Base-by-base conservation (phyloP, 441 rosid genomes). In the Melastoma candidum region DNA sequence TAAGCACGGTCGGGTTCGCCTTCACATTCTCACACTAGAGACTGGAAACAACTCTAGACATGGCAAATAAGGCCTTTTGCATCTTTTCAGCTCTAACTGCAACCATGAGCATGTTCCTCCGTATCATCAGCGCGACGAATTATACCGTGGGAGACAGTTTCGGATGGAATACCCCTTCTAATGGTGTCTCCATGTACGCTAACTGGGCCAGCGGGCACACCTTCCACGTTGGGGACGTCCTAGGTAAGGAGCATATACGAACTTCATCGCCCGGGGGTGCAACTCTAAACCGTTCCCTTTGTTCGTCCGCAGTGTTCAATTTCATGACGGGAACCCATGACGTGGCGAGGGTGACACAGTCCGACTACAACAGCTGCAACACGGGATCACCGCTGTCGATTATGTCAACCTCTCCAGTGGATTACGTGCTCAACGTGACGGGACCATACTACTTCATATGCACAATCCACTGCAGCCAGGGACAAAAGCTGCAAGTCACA, bases 181-280 rank as follows among this genome's bases (percentile, higher is more conserved):
- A 44, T 26, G 0, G 32, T 46, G 46, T 32, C 57, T 54, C 59
- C 53, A 1, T 25, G 12, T 80, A 72, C 48, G 1, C 72, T 2
- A 22, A 0, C 45, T 80, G 85, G 85, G 75, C 73, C n/a, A 13
- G 69, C 11, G 0, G 24, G n/a, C 29, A n/a, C 3, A 58, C 29
- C 41, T 77, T 77, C 51, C 0, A 27, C 2, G 49, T 61, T 1
- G 66, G 66, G 0, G 82, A 80, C 52, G 47, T 49, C 41, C 59
- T 80, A 5, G 55, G 82, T 80, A 52, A 10, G 22, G 22, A 27
- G 5, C 12, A 2, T 29, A 13, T 5, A 7, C 0, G 29, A 7
- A 17, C 24, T 0, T 4, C 6, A 24, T 32, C 44, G 9, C 22
- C 13, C 10, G 9, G 3, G 22, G 7, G 11, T 39, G 0, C n/a